Evolutionary conservation across 257 asterid genomes (phyloP), one percentile per base, ranked within the genome.

Genomic region (Rubia yunnanensis): DNA sequence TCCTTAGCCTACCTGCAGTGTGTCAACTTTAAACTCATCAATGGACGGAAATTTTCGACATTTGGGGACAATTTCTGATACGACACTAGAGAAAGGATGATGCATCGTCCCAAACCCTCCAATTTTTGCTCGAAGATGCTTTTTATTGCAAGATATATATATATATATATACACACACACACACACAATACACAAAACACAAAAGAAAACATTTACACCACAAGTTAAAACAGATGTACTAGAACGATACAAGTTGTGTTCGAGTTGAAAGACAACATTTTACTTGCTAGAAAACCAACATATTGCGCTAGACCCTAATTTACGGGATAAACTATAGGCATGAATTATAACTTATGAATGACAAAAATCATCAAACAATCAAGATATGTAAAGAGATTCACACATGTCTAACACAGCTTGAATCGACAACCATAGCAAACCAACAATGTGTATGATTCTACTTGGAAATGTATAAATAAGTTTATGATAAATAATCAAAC

Each of bases 1-100:
- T 64, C 17, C 74, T 48, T 58, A 9, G 52, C 61, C 49, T 59
- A 71, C 39, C 78, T 77, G 74, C 70, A 50, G 28, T 62, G 24
- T 20, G 20, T 44, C 52, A 15, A 44, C 8, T 6, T 15, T 44
- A 1, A 44, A 44, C n/a, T 44, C 22, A 44, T 44, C 52, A 44
- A 44, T 15, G 52, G 17, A 0, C 17, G 52, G n/a, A n/a, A n/a
- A n/a, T 44, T 44, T 44, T 17, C 52, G 7, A 44, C 1, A 15
- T 44, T 6, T 6, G 7, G 50, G 3, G 46, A 38, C 17, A 38
- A 38, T 10, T 1, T 38, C 46, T 38, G 46, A 10, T n/a, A n/a
- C n/a, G n/a, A n/a, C n/a, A n/a, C n/a, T n/a, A n/a, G n/a, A n/a
- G n/a, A n/a, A n/a, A n/a, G n/a, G n/a, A n/a, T n/a, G n/a, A n/a